phyloP scores from a whole-genome alignment of 495 filamentous ascomycete genomes.

The Parathielavia appendiculata region DNA sequence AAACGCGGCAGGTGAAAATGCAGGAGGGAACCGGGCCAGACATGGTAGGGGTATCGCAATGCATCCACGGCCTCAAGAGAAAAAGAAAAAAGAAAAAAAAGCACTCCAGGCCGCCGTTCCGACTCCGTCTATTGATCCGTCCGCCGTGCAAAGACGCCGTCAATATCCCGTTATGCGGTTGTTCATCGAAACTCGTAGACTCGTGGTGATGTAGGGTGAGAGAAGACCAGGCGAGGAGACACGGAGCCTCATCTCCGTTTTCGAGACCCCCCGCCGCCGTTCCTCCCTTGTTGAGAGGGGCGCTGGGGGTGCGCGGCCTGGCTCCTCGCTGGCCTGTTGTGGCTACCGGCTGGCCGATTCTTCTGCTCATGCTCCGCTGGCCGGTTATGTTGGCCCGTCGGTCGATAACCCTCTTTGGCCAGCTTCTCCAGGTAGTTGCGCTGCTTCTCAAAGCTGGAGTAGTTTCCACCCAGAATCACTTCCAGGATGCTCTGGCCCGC shows the following conservation, averaged over 20 bases:
- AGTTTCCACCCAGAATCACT: constrained; percentile 65
- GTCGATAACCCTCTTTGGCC: constrained; percentile 8
- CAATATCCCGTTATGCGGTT: background rate
- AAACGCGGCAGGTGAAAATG: too few species aligned
- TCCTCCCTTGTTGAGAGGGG: background rate
- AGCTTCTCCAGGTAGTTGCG: constrained; percentile 43
- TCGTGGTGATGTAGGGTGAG: background rate
- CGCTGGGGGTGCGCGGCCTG: background rate
- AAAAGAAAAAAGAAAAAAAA: too few species aligned
- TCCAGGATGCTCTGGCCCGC: constrained; percentile 54
- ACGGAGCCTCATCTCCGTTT: background rate
- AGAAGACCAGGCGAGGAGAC: background rate
- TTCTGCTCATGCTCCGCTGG: background rate
- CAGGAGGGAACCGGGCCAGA: too few species aligned
- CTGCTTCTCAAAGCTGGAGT: constrained; percentile 61
- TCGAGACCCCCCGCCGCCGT: background rate
- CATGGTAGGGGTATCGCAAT: constrained; percentile 11
- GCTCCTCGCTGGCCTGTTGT: background rate
- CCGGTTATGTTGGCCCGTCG: background rate
- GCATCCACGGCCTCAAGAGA: constrained; percentile 4
- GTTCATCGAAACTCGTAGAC: constrained; percentile 11
- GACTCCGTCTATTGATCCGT: background rate
- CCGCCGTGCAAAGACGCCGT: background rate
- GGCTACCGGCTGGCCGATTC: background rate
- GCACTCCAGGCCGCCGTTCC: constrained; percentile 6